Conservation (phyloP, 352 stramenopile genomes). For the Bremia lactucae region DNA sequence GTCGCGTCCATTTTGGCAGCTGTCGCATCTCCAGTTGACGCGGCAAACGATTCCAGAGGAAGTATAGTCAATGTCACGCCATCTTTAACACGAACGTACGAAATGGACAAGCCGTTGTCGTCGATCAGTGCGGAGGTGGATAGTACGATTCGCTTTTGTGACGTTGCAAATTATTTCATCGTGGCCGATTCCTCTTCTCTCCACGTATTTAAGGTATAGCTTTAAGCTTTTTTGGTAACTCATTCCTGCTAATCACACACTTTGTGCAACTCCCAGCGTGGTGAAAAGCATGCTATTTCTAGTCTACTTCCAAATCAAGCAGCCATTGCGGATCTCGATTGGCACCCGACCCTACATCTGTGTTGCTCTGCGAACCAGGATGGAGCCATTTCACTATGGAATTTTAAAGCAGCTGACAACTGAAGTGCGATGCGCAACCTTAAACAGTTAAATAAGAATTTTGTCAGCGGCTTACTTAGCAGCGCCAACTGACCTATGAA, state of each 20-base stretch:
- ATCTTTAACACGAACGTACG: slow-evolving; percentile 16
- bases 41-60: slow-evolving; percentile 17
- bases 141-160: slow-evolving; percentile 27
- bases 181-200: slow-evolving; percentile 22
- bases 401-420: slow-evolving; percentile 11
- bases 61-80: slow-evolving; percentile 22
- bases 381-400: slow-evolving; percentile 28
- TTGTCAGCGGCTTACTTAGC: too few relatives aligned
- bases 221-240: not conserved
- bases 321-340: slow-evolving; percentile 27
- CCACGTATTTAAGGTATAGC: slow-evolving; percentile 28
- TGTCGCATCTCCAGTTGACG: slow-evolving; percentile 7
- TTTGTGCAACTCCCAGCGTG: slow-evolving; percentile 13
- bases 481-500: too few relatives aligned
- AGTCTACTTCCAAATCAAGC: slow-evolving; percentile 19
- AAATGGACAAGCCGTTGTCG: slow-evolving; percentile 12
- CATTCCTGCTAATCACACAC: slow-evolving; percentile 1
- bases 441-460: too few relatives aligned
- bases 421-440: too few relatives aligned
- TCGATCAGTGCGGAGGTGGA: slow-evolving; percentile 4
- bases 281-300: slow-evolving; percentile 10
- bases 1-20: slow-evolving; percentile 18
- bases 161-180: slow-evolving; percentile 19
- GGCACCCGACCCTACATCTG: slow-evolving; percentile 23
- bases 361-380: slow-evolving; percentile 30